Conservation (phyloP, 2,329 filamentous ascomycete genomes). For the Didymella segeticola region DNA sequence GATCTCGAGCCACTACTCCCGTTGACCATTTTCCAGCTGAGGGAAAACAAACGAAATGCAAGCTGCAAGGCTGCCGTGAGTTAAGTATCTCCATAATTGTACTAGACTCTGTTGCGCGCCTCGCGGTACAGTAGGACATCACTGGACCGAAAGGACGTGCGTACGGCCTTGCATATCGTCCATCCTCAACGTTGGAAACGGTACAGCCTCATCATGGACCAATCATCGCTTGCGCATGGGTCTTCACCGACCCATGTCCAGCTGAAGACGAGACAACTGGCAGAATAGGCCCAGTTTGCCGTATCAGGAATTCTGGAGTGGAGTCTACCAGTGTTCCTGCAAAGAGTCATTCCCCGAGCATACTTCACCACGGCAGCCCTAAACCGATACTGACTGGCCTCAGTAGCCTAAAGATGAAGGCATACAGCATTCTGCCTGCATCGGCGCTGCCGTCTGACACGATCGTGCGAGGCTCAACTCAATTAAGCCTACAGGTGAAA, state of each 20-base stretch:
- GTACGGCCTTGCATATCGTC: not conserved
- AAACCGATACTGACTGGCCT: too few species aligned
- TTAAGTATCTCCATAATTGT: not conserved
- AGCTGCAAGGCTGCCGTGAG: not conserved
- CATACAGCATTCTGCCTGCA: too few species aligned
- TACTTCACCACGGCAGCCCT: too few species aligned
- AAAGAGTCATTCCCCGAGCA: too few species aligned
- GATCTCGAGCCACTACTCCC: not conserved
- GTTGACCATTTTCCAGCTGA: conserved; percentile 1
- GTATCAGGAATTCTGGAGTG: not conserved
- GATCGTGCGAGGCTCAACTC: too few species aligned
- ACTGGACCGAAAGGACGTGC: not conserved
- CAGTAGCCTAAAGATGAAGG: too few species aligned
- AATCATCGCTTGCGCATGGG: too few species aligned
- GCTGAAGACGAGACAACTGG: not conserved
- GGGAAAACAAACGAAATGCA: too few species aligned
- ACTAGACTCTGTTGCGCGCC: not conserved
- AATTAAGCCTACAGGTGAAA: too few species aligned
- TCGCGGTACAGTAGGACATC: not conserved
- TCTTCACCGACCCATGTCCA: not conserved
- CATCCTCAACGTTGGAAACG: not conserved
- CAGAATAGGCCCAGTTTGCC: not conserved
- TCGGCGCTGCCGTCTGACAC: too few species aligned
- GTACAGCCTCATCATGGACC: not conserved
- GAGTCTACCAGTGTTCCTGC: too few species aligned